Base-by-base conservation (phyloP, 2,329 filamentous ascomycete species). In the Hypoxylon sp. region DNA sequence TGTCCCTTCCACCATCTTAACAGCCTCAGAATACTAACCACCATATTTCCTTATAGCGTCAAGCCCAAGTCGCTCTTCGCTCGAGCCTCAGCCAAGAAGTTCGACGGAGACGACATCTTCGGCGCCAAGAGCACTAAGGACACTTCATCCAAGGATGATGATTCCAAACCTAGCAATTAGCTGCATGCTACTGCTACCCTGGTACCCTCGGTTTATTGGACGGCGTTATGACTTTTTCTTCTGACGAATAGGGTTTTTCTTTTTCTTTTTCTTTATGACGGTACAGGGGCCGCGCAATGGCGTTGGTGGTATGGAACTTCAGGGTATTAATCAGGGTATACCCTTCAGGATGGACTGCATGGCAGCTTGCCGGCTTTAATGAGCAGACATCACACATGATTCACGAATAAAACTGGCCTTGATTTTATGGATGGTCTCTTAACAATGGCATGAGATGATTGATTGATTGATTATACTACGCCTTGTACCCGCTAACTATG, bases 31-130 rank as follows among this genome's bases (percentile, higher is more conserved):
- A 27, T 68, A 46, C 75, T 78, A 75, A 77, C 69, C 6, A 33
- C 3, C 6, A 22, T 30, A 51, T 27, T 50, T 33, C 20, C 40
- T 20, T 59, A 46, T 74, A 90, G 89, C 76, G 85, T 84, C 78
- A 91, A 91, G 83, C 89, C 89, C 66, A 90, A 89, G 80, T 91
- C 89, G 2, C 85, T 91, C 74, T 91, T 91, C 77, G 89, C 89
- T 66, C 88, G 89, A 78, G 85, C 88, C 51, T 90, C 88, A 55
- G 83, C 83, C 82, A 91, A 90, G 86, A 90, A 87, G 78, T 82
- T 89, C 77, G 81, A 81, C 61, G 81, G 83, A 78, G 82, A 83
- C 68, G 82, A 82, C 50, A 72, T 78, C 70, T 77, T 85, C 64
- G 80, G 79, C 46, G 76, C 77, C 63, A 79, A 78, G 74, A 73